Evolutionary conservation across 306 rosid species (phyloP).

Genomic region (Malus sieversii): DNA sequence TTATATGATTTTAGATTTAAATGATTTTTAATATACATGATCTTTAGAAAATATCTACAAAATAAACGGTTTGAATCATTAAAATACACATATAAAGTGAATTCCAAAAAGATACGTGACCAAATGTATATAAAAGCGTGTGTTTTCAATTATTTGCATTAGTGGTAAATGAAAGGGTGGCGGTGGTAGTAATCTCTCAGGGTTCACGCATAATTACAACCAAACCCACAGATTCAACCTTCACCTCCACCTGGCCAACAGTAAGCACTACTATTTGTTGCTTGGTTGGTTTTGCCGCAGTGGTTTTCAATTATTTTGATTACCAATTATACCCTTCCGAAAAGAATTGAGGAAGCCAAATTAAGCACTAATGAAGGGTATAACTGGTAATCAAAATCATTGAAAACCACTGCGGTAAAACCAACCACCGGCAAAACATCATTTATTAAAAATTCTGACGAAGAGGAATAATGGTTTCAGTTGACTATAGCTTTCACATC

Average conservation of each 20-base stretch:
- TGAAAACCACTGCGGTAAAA: neutral
- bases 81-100: too few species aligned
- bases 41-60: accelerated
- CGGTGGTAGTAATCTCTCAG: neutral
- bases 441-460: too few species aligned
- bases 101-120: too few species aligned
- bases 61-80: accelerated
- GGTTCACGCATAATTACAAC: neutral
- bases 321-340: neutral
- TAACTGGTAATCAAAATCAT: neutral
- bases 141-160: too few species aligned
- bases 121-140: too few species aligned
- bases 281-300: neutral
- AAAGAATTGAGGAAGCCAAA: too few species aligned
- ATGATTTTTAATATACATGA: too few species aligned
- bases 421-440: neutral
- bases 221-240: neutral
- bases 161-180: neutral
- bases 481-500: too few species aligned
- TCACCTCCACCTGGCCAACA: neutral
- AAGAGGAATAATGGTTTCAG: too few species aligned
- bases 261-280: neutral
- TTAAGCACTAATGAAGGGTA: neutral
- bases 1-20: too few species aligned
- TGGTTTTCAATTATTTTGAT: neutral